Conservation (phyloP, 2,329 filamentous ascomycete genomes). For the Nannizziopsis arthrosporioides region DNA sequence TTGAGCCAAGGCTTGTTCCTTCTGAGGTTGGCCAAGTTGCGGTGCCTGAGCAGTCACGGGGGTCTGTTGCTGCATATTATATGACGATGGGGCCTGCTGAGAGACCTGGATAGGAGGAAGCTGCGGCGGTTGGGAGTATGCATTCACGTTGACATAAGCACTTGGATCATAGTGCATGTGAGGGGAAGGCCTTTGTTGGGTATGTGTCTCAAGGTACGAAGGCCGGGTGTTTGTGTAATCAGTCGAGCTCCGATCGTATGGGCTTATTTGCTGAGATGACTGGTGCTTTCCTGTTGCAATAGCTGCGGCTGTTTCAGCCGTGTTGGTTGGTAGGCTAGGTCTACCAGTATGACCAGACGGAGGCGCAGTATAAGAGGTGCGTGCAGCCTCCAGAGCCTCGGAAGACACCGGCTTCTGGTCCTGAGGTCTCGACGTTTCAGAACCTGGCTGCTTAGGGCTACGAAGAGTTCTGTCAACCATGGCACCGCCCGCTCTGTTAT, state of each 20-base stretch:
- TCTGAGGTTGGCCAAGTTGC: conserved; percentile 41
- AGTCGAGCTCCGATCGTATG: conserved; percentile 36
- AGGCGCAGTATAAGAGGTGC: conserved; percentile 33
- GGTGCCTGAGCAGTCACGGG: conserved; percentile 21
- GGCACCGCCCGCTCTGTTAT: conserved; percentile 44
- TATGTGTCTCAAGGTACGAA: conserved; percentile 28
- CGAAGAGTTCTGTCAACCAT: conserved; percentile 59
- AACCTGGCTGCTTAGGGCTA: conserved; percentile 34
- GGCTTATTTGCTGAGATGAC: conserved; percentile 29
- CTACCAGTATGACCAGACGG: conserved; percentile 39
- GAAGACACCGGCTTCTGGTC: conserved; percentile 29
- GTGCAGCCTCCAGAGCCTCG: conserved; percentile 34
- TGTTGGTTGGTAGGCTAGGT: conserved; percentile 35
- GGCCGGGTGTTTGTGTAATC: conserved; percentile 29
- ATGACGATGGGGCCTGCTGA: conserved; percentile 11
- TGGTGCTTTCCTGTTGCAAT: conserved; percentile 38
- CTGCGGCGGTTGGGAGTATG: conserved; percentile 14
- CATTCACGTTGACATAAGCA: conserved; percentile 30
- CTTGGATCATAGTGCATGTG: conserved; percentile 37
- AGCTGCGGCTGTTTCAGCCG: conserved; percentile 39
- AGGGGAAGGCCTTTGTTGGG: conserved; percentile 34
- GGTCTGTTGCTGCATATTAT: conserved; percentile 17
- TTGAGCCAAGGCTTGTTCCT: conserved; percentile 21
- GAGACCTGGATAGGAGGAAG: conserved; percentile 15
- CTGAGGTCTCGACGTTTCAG: conserved; percentile 27